Evolutionary conservation across 768 basidiomycete genomes (phyloP).

Genomic region (Pisolithus albus): DNA sequence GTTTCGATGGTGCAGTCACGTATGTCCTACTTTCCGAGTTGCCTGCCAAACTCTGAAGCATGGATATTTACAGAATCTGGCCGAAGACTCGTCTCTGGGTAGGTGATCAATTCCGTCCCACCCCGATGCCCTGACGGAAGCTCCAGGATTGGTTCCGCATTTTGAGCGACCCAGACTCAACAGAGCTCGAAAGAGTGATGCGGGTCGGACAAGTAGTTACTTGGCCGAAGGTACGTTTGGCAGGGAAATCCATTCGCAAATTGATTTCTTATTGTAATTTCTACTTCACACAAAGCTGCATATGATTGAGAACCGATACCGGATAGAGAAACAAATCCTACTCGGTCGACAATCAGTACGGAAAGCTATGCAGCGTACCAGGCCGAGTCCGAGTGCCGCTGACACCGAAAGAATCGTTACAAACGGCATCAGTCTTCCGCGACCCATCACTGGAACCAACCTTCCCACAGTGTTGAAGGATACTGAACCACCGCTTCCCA

Average conservation of each 20-base stretch:
- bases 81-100: slow-evolving; percentile 77
- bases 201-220: slow-evolving; percentile 81
- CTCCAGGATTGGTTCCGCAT: slow-evolving; percentile 76
- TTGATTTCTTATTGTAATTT: slow-evolving; percentile 5
- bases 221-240: slow-evolving; percentile 79
- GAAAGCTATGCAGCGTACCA: slow-evolving; percentile 38
- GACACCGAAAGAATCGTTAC: slow-evolving; percentile 16
- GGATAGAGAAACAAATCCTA: slow-evolving; percentile 76
- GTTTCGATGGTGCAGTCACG: slow-evolving; percentile 87
- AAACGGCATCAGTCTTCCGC: slow-evolving; percentile 17
- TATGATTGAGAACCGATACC: slow-evolving; percentile 89
- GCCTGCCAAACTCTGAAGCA: slow-evolving; percentile 6
- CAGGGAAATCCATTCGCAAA: background rate
- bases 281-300: slow-evolving; percentile 51
- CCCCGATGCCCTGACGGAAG: background rate
- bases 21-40: slow-evolving; percentile 34
- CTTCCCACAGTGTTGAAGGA: slow-evolving; percentile 20
- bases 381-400: slow-evolving; percentile 15
- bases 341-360: slow-evolving; percentile 72
- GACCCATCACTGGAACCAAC: slow-evolving; percentile 18
- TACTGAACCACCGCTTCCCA: slow-evolving; percentile 53
- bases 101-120: slow-evolving; percentile 14
- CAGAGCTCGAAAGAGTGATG: slow-evolving; percentile 82
- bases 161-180: slow-evolving; percentile 74
- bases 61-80: slow-evolving; percentile 55